Conservation (phyloP, 371 early-diverging fungal genomes). For the Mucor circinelloides region DNA sequence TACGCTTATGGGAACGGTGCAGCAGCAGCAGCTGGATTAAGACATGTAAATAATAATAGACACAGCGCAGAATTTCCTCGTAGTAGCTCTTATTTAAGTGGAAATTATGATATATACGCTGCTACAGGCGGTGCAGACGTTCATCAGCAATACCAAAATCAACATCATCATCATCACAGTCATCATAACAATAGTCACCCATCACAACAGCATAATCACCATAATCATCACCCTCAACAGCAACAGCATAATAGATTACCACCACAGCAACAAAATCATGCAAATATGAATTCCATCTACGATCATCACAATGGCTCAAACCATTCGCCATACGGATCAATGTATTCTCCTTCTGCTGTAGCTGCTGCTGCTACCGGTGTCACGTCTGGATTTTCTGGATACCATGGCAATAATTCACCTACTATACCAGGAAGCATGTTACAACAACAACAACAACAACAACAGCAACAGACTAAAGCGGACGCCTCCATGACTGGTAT, state of each 20-base stretch:
- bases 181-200: not conserved
- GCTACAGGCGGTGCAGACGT: not conserved
- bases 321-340: not conserved
- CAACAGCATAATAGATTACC: conserved; percentile 6
- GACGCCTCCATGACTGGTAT: not conserved
- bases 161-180: not conserved
- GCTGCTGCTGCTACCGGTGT: not conserved
- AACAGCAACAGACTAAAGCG: not conserved
- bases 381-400: not conserved
- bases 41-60: conserved; percentile 14
- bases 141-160: conserved; percentile 9
- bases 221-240: not conserved
- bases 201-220: conserved; percentile 1
- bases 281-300: not conserved
- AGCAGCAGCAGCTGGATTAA: not conserved
- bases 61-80: conserved; percentile 16
- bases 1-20: not conserved
- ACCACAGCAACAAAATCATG: conserved; percentile 2
- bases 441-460: not conserved
- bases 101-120: conserved; percentile 19
- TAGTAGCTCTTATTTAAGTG: conserved; percentile 4
- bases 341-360: not conserved
- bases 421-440: not conserved
- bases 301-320: not conserved
- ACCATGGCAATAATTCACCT: not conserved